phyloP scores from a whole-genome alignment of 129 eudicot genomes.

The Centrapalus pauciflorus region DNA sequence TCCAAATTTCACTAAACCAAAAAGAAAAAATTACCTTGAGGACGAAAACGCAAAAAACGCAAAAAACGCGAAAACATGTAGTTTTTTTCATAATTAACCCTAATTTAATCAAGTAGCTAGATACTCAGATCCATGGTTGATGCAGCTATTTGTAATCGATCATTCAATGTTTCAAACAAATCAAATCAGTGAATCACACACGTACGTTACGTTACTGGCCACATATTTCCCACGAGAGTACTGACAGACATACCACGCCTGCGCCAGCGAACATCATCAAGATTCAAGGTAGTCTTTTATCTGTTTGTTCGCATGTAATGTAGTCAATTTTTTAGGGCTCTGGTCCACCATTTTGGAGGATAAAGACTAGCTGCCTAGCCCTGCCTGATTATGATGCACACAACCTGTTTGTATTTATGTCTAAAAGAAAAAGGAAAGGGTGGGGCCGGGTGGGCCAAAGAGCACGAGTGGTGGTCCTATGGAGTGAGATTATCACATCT shows the following conservation, averaged over 20 bases:
- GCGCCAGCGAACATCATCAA: neutral
- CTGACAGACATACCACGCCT: neutral
- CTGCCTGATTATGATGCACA: conserved; percentile 13
- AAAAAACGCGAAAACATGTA: no score
- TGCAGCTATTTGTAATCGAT: no score
- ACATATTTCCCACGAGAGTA: neutral
- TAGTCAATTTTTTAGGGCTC: conserved; percentile 1
- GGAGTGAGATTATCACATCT: neutral
- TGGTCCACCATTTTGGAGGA: neutral
- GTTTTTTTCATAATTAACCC: no score
- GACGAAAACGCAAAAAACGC: no score
- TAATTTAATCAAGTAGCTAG: neutral
- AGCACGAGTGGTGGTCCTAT: conserved; percentile 2
- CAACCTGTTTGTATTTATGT: neutral
- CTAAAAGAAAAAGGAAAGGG: neutral
- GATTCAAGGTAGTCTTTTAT: neutral
- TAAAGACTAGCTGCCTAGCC: neutral
- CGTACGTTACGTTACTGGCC: no score
- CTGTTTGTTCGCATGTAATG: neutral
- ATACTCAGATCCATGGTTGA: neutral
- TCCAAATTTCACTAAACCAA: no score
- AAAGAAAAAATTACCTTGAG: no score
- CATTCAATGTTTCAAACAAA: neutral
- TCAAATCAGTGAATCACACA: neutral
- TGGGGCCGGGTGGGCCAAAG: conserved; percentile 10